Evolutionary conservation across 1,284 basidiomycete species (phyloP), one percentile per base, ranked within the genome.

Genomic region (Sanghuangporus weigelae): DNA sequence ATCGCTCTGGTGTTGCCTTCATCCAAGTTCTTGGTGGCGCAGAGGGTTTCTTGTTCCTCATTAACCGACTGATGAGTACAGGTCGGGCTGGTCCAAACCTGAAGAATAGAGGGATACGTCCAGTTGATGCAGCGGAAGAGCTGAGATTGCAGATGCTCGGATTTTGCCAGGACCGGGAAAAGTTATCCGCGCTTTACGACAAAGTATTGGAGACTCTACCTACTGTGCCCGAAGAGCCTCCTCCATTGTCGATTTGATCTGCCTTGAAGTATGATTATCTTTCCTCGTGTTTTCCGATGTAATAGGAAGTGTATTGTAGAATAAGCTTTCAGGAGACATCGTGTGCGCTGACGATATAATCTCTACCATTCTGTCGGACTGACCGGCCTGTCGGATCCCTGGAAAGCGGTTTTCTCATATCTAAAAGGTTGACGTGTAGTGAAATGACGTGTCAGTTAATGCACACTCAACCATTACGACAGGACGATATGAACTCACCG

Each of bases 381-480:
- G 89, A 87, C 59, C 86, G 81, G 68, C 84, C 78, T 67, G 78
- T 71, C 2, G 78, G 75, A 71, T 94, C 92, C 66, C 84, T 77
- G 5, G 86, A 83, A 23, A 93, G 76, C 5, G 90, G 88, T 76
- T 93, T 93, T 31, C 94, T 84, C 93, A 96, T 96, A 73, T 96
- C 93, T 95, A 69, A 26, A n/a, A 44, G 16, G 55, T 23, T 62
- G 4, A 12, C 16, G 38, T 70, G 38, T 67, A 21, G 7, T 4
- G 3, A 19, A 10, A 62, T 62, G n/a, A 66, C 26, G 35, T 38
- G 11, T 31, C 35, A 39, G 14, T 10, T 12, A 54, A 54, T 14
- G 49, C 35, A 48, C 4, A 14, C 8, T n/a, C 16, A 46, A 46
- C 5, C 44, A 31, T n/a, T 19, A 46, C 2, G 21, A 7, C 21